Percentiles rank a stretch among this genome's conserved stretches.
Conservation (phyloP, 1,284 basidiomycete genomes). For the Boletus semigastroideus region DNA sequence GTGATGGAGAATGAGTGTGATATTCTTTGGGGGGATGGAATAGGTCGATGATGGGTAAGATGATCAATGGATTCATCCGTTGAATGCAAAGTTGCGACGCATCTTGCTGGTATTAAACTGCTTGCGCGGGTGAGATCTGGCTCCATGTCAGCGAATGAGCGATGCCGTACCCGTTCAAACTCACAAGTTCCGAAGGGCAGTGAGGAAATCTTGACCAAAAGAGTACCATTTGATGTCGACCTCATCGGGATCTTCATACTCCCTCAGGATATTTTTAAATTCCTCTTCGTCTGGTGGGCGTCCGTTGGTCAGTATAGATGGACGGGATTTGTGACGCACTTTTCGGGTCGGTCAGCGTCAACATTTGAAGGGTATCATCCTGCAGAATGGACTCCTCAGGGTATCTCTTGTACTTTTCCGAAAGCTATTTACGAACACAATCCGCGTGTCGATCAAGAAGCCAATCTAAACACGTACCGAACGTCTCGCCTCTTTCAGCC, state of each 20-base stretch:
- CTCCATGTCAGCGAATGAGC: not conserved
- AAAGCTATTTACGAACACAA: constrained; percentile 13
- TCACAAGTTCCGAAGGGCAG: constrained; percentile 22
- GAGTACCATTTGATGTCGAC: constrained; percentile 22
- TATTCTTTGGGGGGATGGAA: not conserved
- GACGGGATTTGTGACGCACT: constrained; percentile 8
- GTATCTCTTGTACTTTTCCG: constrained; percentile 4
- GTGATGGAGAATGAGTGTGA: constrained; percentile 1
- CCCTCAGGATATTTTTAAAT: constrained; percentile 17
- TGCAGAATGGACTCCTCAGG: constrained; percentile 15
- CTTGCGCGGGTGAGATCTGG: constrained; percentile 4
- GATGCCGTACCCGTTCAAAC: constrained; percentile 1
- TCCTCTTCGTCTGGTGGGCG: constrained; percentile 10
- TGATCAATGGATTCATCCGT: constrained; percentile 11
- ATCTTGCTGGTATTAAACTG: constrained; percentile 20
- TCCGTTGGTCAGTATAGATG: constrained; percentile 5
- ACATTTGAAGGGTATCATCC: constrained; percentile 28
- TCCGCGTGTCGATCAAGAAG: not conserved
- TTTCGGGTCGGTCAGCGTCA: constrained; percentile 22
- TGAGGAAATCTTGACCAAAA: constrained; percentile 24
- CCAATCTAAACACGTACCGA: constrained; percentile 9
- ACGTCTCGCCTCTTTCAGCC: constrained; percentile 21
- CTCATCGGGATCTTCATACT: constrained; percentile 17
- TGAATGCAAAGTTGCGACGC: constrained; percentile 23
- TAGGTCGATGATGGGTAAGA: not conserved